Base-by-base conservation (phyloP, 2,329 filamentous ascomycete genomes). In the Trichoderma guizhouense region DNA sequence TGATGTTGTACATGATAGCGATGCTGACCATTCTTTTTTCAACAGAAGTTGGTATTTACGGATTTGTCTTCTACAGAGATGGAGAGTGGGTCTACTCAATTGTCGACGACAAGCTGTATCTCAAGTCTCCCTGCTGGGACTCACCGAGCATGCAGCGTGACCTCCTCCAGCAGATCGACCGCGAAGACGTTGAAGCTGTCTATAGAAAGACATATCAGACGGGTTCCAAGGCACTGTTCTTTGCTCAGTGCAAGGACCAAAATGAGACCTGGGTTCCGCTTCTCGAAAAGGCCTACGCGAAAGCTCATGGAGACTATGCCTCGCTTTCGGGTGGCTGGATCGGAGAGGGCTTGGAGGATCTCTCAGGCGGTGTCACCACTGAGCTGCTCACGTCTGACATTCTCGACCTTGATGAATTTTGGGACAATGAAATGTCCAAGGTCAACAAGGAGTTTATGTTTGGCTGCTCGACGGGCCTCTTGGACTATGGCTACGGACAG, bases 61-160 rank as follows among this genome's bases (percentile, higher is more conserved):
- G 94, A 1, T 97, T 97, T 77, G 93, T 97, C 63, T 97, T 97
- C 79, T 93, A 92, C 79, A 85, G 93, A 79, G 94, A 97, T 77
- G 94, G 94, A 68, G 93, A 96, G 81, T 97, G 94, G 94, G 92
- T 95, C 71, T 94, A 94, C 76, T 94, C 93, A 72, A 95, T 97
- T 73, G 90, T 97, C 72, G 94, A 97, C 78, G 94, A 97, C 81
- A 97, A 97, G 81, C 86, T 97, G 3, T 97, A 93, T 79, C 87
- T 97, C 21, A 93, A 91, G 72, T 93, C 92, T 2, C 92, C 93
- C 5, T 91, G 92, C 78, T 97, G 93, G 83, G 93, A 97, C 75
- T 92, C 93, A 39, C 91, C 90, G 1, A 90, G 92, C 65, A 87
- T 92, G 79, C 92, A 94, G 78, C 89, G 93, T 51, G 88, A 92